phyloP scores from a whole-genome alignment of 1,284 basidiomycete species.

The Sporisorium reilianum region DNA sequence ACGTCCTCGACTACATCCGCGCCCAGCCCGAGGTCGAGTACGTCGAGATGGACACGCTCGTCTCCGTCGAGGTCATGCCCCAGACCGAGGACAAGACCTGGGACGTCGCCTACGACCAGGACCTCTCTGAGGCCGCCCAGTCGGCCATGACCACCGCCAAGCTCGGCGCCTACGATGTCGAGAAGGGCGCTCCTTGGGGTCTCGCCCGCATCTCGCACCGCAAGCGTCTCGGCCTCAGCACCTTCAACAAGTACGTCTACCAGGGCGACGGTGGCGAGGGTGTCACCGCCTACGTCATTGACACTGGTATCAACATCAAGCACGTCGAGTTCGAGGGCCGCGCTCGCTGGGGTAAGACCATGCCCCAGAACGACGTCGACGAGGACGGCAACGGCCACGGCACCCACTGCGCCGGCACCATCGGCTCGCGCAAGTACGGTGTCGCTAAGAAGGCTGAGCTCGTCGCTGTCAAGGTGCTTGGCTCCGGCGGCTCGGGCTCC shows the following conservation, averaged over 20 bases:
- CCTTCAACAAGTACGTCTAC: conserved; percentile 88
- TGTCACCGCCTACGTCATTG: conserved; percentile 81
- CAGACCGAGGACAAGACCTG: conserved; percentile 59
- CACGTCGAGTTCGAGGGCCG: conserved; percentile 91
- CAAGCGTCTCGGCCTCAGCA: conserved; percentile 79
- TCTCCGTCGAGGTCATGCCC: conserved; percentile 61
- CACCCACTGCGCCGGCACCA: conserved; percentile 78
- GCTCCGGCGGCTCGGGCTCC: conserved; percentile 88
- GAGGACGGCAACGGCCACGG: conserved; percentile 78
- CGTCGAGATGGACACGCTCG: conserved; percentile 82
- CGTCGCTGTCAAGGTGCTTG: conserved; percentile 97
- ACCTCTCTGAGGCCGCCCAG: conserved; percentile 74
- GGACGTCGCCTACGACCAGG: conserved; percentile 73
- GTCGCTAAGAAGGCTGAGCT: conserved; percentile 94
- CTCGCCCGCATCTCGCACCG: conserved; percentile 96
- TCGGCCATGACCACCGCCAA: conserved; percentile 61
- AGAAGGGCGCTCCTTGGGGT: conserved; percentile 92
- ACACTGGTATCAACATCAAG: conserved; percentile 88
- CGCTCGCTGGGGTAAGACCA: conserved; percentile 72
- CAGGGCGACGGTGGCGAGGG: conserved; percentile 83
- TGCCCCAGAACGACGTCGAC: conserved; percentile 77
- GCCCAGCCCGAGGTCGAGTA: conserved; percentile 90
- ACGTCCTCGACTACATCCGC: conserved; percentile 83
- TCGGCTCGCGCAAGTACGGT: conserved; percentile 83
- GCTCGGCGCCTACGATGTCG: conserved; percentile 68